Base-by-base conservation (phyloP, 495 filamentous ascomycete genomes). In the Podospora tetraspora region DNA sequence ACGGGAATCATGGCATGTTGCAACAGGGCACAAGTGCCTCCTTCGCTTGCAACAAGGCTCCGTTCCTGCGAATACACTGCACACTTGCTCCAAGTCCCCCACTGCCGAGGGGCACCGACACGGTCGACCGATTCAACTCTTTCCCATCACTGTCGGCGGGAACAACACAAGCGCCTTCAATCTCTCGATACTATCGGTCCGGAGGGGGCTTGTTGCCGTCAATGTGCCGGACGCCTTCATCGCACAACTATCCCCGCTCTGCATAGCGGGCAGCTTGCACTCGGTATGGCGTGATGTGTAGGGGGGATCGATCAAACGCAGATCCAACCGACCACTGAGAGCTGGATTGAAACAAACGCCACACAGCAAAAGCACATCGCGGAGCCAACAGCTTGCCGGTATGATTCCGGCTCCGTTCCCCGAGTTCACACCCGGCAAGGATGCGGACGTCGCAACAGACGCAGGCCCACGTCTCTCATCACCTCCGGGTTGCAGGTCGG, bases 241-340 rank as follows among this genome's bases (percentile, higher is more conserved):
- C 59, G 65, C 68, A 63, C 68, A 63, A 66, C 63, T 60, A 70
- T 63, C 59, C 62, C 64, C 63, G 66, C 52, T 52, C 43, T 52
- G 43, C 43, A 66, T 59, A 27, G 68, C 68, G 68, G 64, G 66
- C 63, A 66, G 58, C 24, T 30, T 63, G 60, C 30, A 22, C n/a
- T 19, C 27, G 62, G 60, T 19, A 57, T 57, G 58, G 19, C 19
- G 25, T 34, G 57, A 65, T 29, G 25, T 10, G 32, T 65, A 32
- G 67, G 24, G 21, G 21, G 32, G 9, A 62, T 66, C 62, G 52
- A 70, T 72, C 70, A 72, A 70, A 72, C 70, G 68, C 62, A 66
- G 70, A 72, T 72, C 70, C 62, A 64, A 67, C 70, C 58, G 63
- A 32, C 63, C 67, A 63, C 59, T 66, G 63, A 58, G 63, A 30